Percentiles rank a stretch among this genome's conserved stretches.
Evolutionary conservation across 2,329 filamentous ascomycete genomes (phyloP).

Genomic region (Colletotrichum higginsianum): DNA sequence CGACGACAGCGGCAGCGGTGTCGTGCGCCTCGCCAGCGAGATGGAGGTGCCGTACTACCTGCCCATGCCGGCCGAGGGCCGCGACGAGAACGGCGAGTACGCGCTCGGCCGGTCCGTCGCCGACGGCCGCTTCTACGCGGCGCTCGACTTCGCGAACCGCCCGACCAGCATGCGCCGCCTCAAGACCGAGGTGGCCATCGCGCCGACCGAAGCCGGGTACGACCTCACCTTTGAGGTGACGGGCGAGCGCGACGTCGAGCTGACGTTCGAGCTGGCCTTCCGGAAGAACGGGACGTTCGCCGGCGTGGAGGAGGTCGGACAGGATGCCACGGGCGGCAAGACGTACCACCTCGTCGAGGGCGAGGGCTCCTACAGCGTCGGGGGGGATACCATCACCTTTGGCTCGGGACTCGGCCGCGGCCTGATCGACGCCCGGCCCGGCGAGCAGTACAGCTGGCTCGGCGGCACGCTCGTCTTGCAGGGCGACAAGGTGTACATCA

Average conservation of each 20-base stretch:
- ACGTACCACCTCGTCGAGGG: constrained; percentile 41
- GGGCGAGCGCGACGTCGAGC: constrained; percentile 43
- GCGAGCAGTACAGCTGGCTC: constrained; percentile 45
- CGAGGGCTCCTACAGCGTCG: constrained; percentile 38
- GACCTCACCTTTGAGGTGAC: constrained; percentile 43
- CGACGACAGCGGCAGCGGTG: constrained; percentile 28
- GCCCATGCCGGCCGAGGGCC: constrained; percentile 41
- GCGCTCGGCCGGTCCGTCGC: constrained; percentile 38
- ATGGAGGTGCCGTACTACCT: constrained; percentile 44
- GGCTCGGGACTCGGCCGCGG: constrained; percentile 42
- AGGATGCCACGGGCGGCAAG: constrained; percentile 21
- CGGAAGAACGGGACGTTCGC: constrained; percentile 37
- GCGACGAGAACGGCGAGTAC: constrained; percentile 39
- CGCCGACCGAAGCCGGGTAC: constrained; percentile 38
- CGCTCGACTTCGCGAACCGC: constrained; percentile 44
- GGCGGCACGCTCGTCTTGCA: constrained; percentile 34
- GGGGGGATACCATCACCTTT: constrained; percentile 42
- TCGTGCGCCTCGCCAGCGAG: constrained; percentile 35
- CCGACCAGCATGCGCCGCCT: constrained; percentile 42
- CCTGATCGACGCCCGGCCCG: constrained; percentile 31
- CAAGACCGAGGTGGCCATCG: constrained; percentile 40
- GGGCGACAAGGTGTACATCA: constrained; percentile 43
- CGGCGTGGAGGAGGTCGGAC: constrained; percentile 20
- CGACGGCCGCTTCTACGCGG: constrained; percentile 43
- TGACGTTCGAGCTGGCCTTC: constrained; percentile 45